Percentiles rank a stretch among this genome's conserved stretches.
Evolutionary conservation across 176 grass and related monocot species (phyloP).

Genomic region (Leersia perrieri): DNA sequence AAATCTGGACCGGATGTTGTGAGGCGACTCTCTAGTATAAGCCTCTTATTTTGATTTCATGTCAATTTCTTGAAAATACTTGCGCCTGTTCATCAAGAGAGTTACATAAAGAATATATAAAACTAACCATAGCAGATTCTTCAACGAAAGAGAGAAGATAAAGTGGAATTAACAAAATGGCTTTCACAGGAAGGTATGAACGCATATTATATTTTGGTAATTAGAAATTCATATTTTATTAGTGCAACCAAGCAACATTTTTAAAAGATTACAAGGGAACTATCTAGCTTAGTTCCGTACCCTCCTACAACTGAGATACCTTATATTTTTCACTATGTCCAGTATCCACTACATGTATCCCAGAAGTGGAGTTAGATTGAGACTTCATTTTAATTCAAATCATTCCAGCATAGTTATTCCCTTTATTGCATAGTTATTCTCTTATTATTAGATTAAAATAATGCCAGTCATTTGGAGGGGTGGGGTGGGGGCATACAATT

Average conservation of each 20-base stretch:
- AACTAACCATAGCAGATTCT: neutral
- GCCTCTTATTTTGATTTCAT: conserved; percentile 45
- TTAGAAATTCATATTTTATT: neutral
- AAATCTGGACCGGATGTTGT: conserved; percentile 10
- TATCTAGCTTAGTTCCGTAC: conserved; percentile 21
- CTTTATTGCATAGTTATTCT: conserved; percentile 12
- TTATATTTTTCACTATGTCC: neutral
- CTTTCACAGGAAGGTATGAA: neutral
- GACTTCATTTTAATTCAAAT: neutral
- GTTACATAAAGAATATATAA: conserved; percentile 21
- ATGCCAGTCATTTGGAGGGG: neutral
- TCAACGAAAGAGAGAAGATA: neutral
- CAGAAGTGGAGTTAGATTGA: neutral
- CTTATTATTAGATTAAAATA: conserved; percentile 24
- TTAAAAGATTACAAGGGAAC: neutral
- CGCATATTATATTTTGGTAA: neutral
- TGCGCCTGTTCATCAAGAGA: conserved; percentile 45
- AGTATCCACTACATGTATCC: neutral
- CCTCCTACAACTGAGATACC: neutral
- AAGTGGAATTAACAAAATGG: neutral
- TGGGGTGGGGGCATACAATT: conserved; percentile 44
- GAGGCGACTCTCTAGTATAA: neutral
- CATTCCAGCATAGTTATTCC: neutral
- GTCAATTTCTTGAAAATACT: conserved; percentile 62
- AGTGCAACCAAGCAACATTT: neutral